Base-by-base conservation (phyloP, 768 basidiomycete species). In the Auricularia sp. region DNA sequence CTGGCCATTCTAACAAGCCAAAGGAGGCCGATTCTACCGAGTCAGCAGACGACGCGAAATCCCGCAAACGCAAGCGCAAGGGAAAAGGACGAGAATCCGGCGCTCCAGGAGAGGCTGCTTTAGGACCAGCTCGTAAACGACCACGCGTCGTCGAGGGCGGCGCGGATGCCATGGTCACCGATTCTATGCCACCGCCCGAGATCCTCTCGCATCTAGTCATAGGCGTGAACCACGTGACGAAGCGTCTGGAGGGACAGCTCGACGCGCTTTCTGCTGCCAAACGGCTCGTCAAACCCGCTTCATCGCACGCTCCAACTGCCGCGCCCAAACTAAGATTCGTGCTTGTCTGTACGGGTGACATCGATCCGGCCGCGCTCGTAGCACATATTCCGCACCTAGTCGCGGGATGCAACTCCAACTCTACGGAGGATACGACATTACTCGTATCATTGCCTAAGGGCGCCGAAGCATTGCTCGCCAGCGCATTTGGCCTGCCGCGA, bases 171-270 rank as follows among this genome's bases (percentile, higher is more conserved):
- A 51, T 16, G 47, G 47, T 34, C 56, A 29, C 24, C 10, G 56
- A 54, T 29, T 29, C 63, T 11, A 42, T 65, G 33, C 65, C 68
- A 10, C 64, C 72, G 10, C 85, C 85, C 2, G 45, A 68, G 3
- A 71, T 86, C 37, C 72, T 84, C 24, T 68, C 75, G 10, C 82
- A 87, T 71, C 65, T 88, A 39, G 72, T 78, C 10, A 71, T 86
- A 59, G 92, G 92, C n/a, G 87, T 94, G 66, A 94, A 94, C 70
- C 78, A 84, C 69, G 88, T 94, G 14, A 92, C 92, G 0, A 87
- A 83, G 72, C 77, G 79, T 35, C 78, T 95, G 13, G 92, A 95
- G 73, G 68, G 61, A 1, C 84, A 89, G 69, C 76, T 83, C 72
- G 66, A 69, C 66, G 64, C 73, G 8, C 68, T 62, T 67, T 68